Percentiles rank a stretch among this genome's conserved stretches.
Evolutionary conservation across 1,284 basidiomycete genomes (phyloP).

Genomic region (Boletus semigastroideus): DNA sequence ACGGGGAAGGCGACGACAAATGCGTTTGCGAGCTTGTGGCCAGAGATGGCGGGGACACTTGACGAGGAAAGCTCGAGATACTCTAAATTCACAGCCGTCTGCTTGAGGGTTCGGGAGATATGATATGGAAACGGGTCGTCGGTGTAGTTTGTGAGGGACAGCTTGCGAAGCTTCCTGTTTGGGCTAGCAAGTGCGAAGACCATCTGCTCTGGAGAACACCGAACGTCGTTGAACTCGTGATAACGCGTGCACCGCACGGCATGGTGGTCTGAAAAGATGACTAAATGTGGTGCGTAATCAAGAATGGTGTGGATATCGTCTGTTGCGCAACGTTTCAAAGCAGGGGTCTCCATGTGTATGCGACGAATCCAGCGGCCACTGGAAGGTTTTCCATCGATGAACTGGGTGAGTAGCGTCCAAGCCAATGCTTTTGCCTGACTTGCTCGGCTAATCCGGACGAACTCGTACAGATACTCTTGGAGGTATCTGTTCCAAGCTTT

Average conservation of each 20-base stretch:
- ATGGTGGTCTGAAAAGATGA: constrained; percentile 61
- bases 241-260: constrained; percentile 56
- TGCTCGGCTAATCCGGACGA: constrained; percentile 62
- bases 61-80: constrained; percentile 59
- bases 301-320: constrained; percentile 64
- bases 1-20: constrained; percentile 46
- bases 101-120: constrained; percentile 52
- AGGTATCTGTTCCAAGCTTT: constrained; percentile 53
- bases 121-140: constrained; percentile 59
- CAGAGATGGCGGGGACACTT: constrained; percentile 30
- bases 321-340: constrained; percentile 63
- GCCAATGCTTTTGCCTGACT: constrained; percentile 60
- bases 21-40: constrained; percentile 40
- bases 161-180: constrained; percentile 48
- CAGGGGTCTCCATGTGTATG: constrained; percentile 68
- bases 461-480: constrained; percentile 60
- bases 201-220: constrained; percentile 52
- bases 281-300: constrained; percentile 56
- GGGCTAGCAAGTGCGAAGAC: constrained; percentile 58
- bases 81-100: constrained; percentile 47
- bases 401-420: constrained; percentile 50
- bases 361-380: constrained; percentile 59
- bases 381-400: constrained; percentile 36
- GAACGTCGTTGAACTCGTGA: constrained; percentile 43
- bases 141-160: constrained; percentile 72